These are phyloP conservation scores for Ceratobasidium sp. DNA, from an alignment of 1,284 basidiomycete genomes.

Conservation along the genomic window DNA sequence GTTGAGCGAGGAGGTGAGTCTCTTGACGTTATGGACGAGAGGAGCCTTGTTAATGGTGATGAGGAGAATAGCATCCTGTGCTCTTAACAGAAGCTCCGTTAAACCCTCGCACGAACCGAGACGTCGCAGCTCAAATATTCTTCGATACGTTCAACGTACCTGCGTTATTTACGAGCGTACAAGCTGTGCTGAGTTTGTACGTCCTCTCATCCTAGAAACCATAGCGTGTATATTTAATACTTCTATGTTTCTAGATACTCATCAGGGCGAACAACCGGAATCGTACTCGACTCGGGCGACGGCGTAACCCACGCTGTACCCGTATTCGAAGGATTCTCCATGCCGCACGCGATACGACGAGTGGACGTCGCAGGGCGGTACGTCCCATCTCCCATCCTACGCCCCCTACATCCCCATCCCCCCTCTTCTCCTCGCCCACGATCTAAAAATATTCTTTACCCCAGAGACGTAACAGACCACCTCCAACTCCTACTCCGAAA, in stretches of 20 bases:
- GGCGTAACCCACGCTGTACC: constrained; percentile 99
- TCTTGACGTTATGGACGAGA: no score
- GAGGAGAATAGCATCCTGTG: constrained; percentile 81
- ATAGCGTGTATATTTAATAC: not conserved
- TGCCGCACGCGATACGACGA: constrained; percentile 97
- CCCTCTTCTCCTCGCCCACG: not conserved
- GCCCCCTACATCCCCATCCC: not conserved
- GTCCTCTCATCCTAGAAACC: constrained; percentile 55
- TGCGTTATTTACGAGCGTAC: constrained; percentile 96
- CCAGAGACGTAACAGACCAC: constrained; percentile 93
- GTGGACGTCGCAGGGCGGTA: constrained; percentile 96
- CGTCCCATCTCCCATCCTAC: constrained; percentile 51
- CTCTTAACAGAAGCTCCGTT: constrained; percentile 95
- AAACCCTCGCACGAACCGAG: constrained; percentile 94
- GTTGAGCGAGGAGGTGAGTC: constrained; percentile 90
- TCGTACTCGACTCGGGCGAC: constrained; percentile 98
- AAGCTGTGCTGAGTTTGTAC: constrained; percentile 96
- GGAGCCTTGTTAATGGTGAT: not conserved
- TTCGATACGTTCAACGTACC: constrained; percentile 99
- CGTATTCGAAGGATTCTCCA: constrained; percentile 99
- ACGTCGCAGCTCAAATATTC: constrained; percentile 96
- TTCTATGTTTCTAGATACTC: constrained; percentile 79
- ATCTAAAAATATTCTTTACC: constrained; percentile 3
- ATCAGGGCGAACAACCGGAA: constrained; percentile 98
- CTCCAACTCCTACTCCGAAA: constrained; percentile 95